Evolutionary conservation across 2,329 filamentous ascomycete species (phyloP), one percentile per base, ranked within the genome.

Genomic region (Dothideomycetidae sp.): DNA sequence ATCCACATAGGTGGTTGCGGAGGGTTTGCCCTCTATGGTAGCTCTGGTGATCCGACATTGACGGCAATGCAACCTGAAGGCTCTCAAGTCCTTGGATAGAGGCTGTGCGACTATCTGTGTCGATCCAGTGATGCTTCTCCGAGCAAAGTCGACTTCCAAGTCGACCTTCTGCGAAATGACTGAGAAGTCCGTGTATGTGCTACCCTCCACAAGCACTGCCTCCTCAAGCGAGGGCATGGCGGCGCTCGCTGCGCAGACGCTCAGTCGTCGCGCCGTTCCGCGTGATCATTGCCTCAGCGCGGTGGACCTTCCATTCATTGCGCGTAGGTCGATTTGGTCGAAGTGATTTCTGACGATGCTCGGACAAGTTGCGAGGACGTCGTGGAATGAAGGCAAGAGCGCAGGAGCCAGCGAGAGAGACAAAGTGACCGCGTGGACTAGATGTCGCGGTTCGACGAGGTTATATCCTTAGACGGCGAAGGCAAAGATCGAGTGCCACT

Each of bases 161-260:
- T 85, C 78, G 34, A 98, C 78, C 55, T 82, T 81, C 61, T 96
- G 88, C 60, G 85, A 79, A 38, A 83, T 69, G 41, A 96, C 64
- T 33, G 65, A 64, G 51, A 69, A 75, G 26, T 62, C 62, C 35
- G 57, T 53, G 42, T 48, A 50, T 36, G 58, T 53, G 28, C 49
- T 31, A 16, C 23, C 33, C 37, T 42, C 43, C 14, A 39, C 36
- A 13, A 32, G 30, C 17, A 38, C 43, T 30, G 43, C 44, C 39
- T 51, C 49, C 42, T 41, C 43, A 30, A 47, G 43, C 26, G 41
- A 44, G 12, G 48, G 48, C 49, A 51, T 51, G 36, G 37, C 47
- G 36, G 37, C 47, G 48, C 45, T 43, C 31, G 30, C 41, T 39
- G 43, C 42, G 42, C 43, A 31, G 40, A 31, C 37, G 32, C 35